Base-by-base conservation (phyloP, 345 rosid species). In the Gossypium rotundifolium region DNA sequence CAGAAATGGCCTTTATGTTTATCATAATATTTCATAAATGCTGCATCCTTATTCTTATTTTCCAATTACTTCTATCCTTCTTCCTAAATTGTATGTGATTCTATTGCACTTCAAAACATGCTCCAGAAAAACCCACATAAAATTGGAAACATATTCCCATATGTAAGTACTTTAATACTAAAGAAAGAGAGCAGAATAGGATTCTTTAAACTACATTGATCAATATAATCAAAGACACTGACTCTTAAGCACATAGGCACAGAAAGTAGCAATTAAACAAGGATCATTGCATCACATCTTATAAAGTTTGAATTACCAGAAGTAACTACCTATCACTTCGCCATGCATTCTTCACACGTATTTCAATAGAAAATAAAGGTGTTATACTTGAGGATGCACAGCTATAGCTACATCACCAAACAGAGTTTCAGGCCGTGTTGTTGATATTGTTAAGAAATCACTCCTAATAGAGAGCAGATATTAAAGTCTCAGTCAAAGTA, bases 391-490 rank as follows among this genome's bases (percentile, higher is more conserved):
- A 74, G 98, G 98, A 88, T 94, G 83, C 78, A 94, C 98, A 25
- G 98, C 95, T 57, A 94, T 45, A 33, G 98, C 98, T 49, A 90
- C 98, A 80, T 94, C 98, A 75, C 95, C 98, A 83, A 94, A 94
- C 77, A 94, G 79, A 73, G 98, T 94, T 86, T 92, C 98, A 48
- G 98, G 98, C 57, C 97, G 92, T 16, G 98, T 94, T 49, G 98
- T 94, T 78, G 98, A 95, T 75, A 94, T 79, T 16, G 92, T 94
- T 81, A 94, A 83, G 79, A 86, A 94, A 78, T 92, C 97, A 84
- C 79, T 83, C 84, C 98, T 94, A 71, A 85, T 61, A 64, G 16
- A 18, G 33, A 81, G 76, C 59, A 75, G 79, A 83, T 2, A 75
- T 65, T 71, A 69, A 75, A 74, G 57, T 20, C 70, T 62, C 59